A percentile compares a stretch with the other conserved stretches of the same genome.
These are phyloP conservation scores for Tetracentron sinense DNA, from an alignment of 164 flowering plant genomes.

Conservation along the genomic window DNA sequence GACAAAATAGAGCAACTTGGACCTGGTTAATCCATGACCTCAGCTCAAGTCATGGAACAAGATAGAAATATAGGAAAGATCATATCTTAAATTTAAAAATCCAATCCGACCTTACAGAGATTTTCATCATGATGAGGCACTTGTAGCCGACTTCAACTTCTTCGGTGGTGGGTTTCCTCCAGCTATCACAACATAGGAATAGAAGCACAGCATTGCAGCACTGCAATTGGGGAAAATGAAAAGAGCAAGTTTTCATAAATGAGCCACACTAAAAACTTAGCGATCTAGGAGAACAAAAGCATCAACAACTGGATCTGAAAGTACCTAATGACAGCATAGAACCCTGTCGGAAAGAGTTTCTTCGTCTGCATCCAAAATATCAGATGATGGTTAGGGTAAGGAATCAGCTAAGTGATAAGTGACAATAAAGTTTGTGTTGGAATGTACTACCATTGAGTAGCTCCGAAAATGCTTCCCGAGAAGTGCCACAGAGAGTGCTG, in stretches of 20 bases:
- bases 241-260: not conserved
- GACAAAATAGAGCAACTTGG: not conserved
- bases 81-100: too few species aligned
- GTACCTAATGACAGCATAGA: constrained; percentile 65
- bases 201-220: constrained; percentile 88
- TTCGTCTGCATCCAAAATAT: constrained; percentile 54
- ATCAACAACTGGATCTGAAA: not conserved
- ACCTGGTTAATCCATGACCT: not conserved
- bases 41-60: not conserved
- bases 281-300: not conserved
- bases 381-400: constrained; percentile 7
- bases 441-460: constrained; percentile 28
- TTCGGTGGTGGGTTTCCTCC: constrained; percentile 99
- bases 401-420: not conserved
- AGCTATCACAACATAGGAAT: constrained; percentile 69
- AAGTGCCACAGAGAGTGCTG: constrained; percentile 63
- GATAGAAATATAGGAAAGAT: too few species aligned
- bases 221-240: constrained; percentile 34
- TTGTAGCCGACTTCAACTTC: constrained; percentile 55
- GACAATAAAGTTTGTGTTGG: not conserved
- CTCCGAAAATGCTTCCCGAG: constrained; percentile 55
- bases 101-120: not conserved
- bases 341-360: constrained; percentile 66
- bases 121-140: constrained; percentile 23
- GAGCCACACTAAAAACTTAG: not conserved